phyloP scores from a whole-genome alignment of 164 flowering plant species.

The Liriodendron chinense region DNA sequence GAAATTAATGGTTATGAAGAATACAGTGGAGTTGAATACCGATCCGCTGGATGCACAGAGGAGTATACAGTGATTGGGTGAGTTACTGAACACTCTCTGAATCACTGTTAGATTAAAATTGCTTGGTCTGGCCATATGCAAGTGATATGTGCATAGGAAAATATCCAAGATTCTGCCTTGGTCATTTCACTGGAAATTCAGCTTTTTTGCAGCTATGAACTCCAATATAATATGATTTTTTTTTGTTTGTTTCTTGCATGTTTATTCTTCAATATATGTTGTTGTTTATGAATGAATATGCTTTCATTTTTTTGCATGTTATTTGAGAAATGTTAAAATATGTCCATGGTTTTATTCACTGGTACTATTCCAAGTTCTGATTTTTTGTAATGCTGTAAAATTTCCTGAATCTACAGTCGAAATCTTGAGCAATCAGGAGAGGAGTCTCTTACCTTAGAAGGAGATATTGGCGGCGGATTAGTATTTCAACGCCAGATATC shows the following conservation, averaged over 20 bases:
- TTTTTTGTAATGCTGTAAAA: neutral
- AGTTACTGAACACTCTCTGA: constrained; percentile 24
- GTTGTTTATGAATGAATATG: neutral
- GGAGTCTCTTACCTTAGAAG: constrained; percentile 67
- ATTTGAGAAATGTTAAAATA: neutral
- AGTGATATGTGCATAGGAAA: too few relatives aligned
- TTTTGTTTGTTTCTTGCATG: neutral
- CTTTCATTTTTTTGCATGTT: neutral
- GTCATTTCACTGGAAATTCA: neutral
- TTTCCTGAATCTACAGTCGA: constrained; percentile 36
- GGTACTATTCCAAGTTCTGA: constrained; percentile 1
- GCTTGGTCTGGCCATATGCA: neutral
- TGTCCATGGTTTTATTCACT: constrained; percentile 6
- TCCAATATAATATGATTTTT: too few relatives aligned
- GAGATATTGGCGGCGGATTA: constrained; percentile 87
- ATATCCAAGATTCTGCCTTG: neutral
- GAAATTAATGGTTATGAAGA: constrained; percentile 91
- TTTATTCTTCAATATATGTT: neutral
- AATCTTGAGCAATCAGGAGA: constrained; percentile 70
- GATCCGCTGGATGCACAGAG: constrained; percentile 91
- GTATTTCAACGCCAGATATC: constrained; percentile 49
- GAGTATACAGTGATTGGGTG: constrained; percentile 69
- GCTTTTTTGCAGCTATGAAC: neutral
- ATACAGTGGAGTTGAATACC: constrained; percentile 76
- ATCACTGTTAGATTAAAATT: neutral